A percentile compares a stretch with the other conserved stretches of the same genome.
These are phyloP conservation scores for Monosporascus cannonballus DNA, from an alignment of 2,329 filamentous ascomycete genomes.

Conservation along the genomic window DNA sequence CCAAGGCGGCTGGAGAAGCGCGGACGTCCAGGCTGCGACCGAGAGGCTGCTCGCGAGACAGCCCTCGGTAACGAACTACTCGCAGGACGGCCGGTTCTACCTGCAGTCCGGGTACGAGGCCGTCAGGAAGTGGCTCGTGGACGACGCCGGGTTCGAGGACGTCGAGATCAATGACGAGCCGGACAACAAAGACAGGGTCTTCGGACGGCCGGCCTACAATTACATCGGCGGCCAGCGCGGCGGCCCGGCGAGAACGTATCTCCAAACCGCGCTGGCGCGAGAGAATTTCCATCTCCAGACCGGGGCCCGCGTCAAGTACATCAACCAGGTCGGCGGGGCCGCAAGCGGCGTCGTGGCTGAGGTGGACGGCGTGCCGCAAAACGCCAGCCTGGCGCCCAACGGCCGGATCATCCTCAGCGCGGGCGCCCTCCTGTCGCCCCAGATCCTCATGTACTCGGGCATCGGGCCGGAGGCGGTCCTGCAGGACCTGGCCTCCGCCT, in stretches of 20 bases:
- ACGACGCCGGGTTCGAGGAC: slow-evolving; percentile 38
- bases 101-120: slow-evolving; percentile 41
- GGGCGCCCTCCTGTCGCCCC: slow-evolving; percentile 27
- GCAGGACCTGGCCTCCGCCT: slow-evolving; percentile 7
- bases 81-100: slow-evolving; percentile 38
- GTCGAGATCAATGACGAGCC: slow-evolving; percentile 40
- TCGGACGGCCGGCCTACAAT: slow-evolving; percentile 41
- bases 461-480: slow-evolving; percentile 26
- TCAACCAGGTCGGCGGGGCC: slow-evolving; percentile 32
- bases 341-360: slow-evolving; percentile 37
- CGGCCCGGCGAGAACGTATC: slow-evolving; percentile 42
- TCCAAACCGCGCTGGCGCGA: slow-evolving; percentile 37
- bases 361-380: slow-evolving; percentile 23
- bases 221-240: slow-evolving; percentile 44
- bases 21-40: slow-evolving; percentile 41
- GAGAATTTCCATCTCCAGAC: slow-evolving; percentile 38
- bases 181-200: slow-evolving; percentile 40
- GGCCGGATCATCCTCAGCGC: slow-evolving; percentile 29
- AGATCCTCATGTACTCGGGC: slow-evolving; percentile 33
- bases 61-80: slow-evolving; percentile 37
- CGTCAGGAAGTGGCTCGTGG: slow-evolving; percentile 43
- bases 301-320: slow-evolving; percentile 35
- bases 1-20: slow-evolving; percentile 43
- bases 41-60: slow-evolving; percentile 37
- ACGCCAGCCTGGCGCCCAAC: slow-evolving; percentile 20